Evolutionary conservation across 192 early-diverging fungal genomes (phyloP).

Genomic region (Backusella luteola): DNA sequence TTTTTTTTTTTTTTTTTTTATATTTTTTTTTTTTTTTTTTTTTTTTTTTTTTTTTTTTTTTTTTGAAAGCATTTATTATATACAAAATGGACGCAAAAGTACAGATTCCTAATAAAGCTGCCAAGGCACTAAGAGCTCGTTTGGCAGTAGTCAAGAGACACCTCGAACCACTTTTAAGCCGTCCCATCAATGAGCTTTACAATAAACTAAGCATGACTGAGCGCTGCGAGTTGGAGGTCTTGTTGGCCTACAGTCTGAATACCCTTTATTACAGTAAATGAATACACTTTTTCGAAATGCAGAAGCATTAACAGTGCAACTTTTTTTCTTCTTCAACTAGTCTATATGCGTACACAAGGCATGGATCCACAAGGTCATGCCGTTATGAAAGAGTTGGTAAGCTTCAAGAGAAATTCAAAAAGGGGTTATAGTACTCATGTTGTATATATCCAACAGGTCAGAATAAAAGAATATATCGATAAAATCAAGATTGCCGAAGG

Average conservation of each 20-base stretch:
- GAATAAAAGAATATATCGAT: conserved; percentile 30
- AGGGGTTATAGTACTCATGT: not conserved
- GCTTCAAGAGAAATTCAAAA: not conserved
- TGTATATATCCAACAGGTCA: not conserved
- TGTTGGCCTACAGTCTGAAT: conserved; percentile 34
- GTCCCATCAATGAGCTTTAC: conserved; percentile 26
- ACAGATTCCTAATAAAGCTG: conserved; percentile 14
- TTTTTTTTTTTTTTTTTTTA: not conserved
- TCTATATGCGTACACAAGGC: conserved; percentile 33
- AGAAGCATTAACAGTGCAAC: not conserved
- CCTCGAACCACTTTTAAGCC: conserved; percentile 25
- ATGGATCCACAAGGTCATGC: conserved; percentile 31
- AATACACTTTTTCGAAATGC: not conserved
- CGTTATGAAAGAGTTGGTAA: conserved; percentile 30
- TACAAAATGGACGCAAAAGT: not conserved
- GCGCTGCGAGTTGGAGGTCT: conserved; percentile 30
- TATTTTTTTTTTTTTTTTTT: not conserved
- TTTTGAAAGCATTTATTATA: not conserved
- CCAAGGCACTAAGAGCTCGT: conserved; percentile 25
- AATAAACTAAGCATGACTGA: conserved; percentile 23
- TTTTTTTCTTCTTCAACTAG: conserved; percentile 17
- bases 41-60: not conserved
- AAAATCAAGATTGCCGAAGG: conserved; percentile 31
- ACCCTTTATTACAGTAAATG: conserved; percentile 35
- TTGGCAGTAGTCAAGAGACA: conserved; percentile 21